Evolutionary conservation across 495 filamentous ascomycete genomes (phyloP), one percentile per base, ranked within the genome.

Genomic region (Aspergillus affinis): DNA sequence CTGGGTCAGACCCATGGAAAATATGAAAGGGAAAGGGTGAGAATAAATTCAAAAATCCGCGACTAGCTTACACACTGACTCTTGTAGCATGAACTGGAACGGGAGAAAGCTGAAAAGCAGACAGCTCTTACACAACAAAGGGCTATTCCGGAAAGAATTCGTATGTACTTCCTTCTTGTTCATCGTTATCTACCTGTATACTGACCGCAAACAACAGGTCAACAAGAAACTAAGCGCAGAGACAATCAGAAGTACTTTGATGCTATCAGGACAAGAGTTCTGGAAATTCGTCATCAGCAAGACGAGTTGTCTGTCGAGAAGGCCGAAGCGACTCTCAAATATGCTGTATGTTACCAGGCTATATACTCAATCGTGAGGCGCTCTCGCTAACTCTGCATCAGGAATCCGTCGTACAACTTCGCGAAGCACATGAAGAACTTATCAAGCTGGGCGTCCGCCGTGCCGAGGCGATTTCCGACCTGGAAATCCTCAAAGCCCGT

Each of bases 381-480:
- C 41, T 27, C 56, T 50, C 36, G 53, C 64, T 71, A 21, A 75
- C 51, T 7, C 0, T 23, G 69, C 78, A 15, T 46, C 68, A 87
- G 75, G 76, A 84, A 58, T 73, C 81, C 27, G 82, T 96, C 8
- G 77, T 81, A 29, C 63, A 69, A 19, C 80, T 96, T 21, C 84
- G 84, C 13, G 67, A 72, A 29, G 70, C 81, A 10, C 84, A 90
- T 56, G 80, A 87, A 46, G 81, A 84, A 30, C 77, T 92, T 12
- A 69, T 91, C 15, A 86, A 90, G 65, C 80, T 81, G 2, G 81
- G 90, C 57, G 71, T 97, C 48, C 78, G 83, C 50, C 75, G 86
- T 7, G 78, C 93, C 30, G 95, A 98, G 75, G 93, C 91, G 0
- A 69, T 76, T 9, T 97, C 92, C 0, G 94, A 97, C 62, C 69